Evolutionary conservation across 345 rosid genomes (phyloP).

Genomic region (Citrus hindsii): DNA sequence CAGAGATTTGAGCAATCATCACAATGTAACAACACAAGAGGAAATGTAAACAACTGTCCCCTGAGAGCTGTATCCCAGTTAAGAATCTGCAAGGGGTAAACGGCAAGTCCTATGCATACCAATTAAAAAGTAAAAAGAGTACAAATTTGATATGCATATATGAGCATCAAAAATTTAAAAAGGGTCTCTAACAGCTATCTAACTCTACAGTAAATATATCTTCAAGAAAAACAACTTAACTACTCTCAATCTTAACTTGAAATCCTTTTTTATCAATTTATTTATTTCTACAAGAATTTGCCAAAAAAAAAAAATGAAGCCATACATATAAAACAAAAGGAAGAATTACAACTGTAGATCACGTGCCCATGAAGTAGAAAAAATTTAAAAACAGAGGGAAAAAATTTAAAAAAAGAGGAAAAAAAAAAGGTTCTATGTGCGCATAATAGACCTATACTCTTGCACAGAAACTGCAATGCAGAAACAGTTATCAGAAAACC

Average conservation of each 20-base stretch:
- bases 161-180: background rate
- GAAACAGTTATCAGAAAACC: background rate
- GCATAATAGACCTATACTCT: background rate
- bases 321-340: background rate
- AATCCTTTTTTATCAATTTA: background rate
- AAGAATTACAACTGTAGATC: background rate
- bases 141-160: background rate
- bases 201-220: too few species aligned
- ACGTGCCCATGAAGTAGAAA: background rate
- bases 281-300: background rate
- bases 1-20: background rate
- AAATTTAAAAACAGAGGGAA: background rate
- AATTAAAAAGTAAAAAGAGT: background rate
- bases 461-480: background rate
- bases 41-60: background rate
- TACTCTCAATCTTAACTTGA: background rate
- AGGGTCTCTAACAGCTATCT: background rate
- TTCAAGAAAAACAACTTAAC: background rate
- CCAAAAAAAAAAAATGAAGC: background rate
- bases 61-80: background rate
- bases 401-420: too few species aligned
- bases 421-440: too few species aligned
- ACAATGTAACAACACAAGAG: background rate
- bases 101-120: background rate
- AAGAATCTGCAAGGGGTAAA: background rate